A percentile compares a stretch with the other conserved stretches of the same genome.
These are phyloP conservation scores for Colletotrichum falcatum DNA, from an alignment of 2,329 filamentous ascomycete genomes.

Conservation along the genomic window DNA sequence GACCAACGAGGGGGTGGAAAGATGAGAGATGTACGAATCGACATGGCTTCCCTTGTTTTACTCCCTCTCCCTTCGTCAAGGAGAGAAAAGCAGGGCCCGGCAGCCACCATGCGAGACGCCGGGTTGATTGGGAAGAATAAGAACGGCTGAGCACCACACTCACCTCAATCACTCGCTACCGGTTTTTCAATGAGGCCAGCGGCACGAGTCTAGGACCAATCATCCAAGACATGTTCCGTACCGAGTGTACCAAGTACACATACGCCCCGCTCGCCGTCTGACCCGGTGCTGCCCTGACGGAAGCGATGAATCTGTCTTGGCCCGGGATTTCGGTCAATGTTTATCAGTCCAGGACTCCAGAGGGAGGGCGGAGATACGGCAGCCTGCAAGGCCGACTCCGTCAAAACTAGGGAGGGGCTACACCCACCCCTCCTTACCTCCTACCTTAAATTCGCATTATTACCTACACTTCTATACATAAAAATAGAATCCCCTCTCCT, in stretches of 20 bases:
- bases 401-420: too few relatives aligned
- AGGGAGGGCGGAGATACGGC: constrained; percentile 15
- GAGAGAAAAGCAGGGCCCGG: constrained; percentile 3
- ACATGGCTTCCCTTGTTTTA: background rate
- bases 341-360: background rate
- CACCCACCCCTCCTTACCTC: too few relatives aligned
- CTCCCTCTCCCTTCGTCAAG: background rate
- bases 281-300: background rate
- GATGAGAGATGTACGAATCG: too few relatives aligned
- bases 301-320: constrained; percentile 29
- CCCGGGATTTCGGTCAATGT: constrained; percentile 31
- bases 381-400: too few relatives aligned
- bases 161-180: too few relatives aligned
- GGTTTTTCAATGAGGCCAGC: constrained; percentile 7
- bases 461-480: too few relatives aligned
- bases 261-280: background rate
- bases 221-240: background rate
- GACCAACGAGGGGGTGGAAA: background rate
- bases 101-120: constrained; percentile 9
- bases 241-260: too few relatives aligned
- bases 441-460: too few relatives aligned
- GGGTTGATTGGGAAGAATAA: background rate
- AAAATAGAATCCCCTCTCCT: too few relatives aligned
- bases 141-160: constrained; percentile 15
- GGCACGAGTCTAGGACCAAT: constrained; percentile 22